Evolutionary conservation across 805 yeast species (phyloP).

Genomic region (Yarrowia bubula): DNA sequence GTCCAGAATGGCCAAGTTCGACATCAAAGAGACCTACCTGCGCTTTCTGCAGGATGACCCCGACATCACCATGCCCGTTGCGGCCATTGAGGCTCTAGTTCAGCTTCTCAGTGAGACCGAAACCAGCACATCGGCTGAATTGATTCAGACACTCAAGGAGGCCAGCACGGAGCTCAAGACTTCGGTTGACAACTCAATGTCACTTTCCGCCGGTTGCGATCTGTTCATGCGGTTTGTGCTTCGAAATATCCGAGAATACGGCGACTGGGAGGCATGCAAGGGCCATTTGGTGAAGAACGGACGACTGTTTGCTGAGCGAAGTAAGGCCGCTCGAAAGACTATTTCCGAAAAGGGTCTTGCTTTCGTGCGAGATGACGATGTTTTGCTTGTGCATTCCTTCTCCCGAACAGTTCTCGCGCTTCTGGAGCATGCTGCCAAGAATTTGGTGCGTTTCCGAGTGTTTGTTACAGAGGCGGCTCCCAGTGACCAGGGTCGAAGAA

Average conservation of each 20-base stretch:
- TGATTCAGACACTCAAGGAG: constrained; percentile 73
- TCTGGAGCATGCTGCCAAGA: constrained; percentile 71
- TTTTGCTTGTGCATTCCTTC: constrained; percentile 80
- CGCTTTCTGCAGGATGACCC: constrained; percentile 80
- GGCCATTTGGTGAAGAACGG: constrained; percentile 90
- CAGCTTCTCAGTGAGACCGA: constrained; percentile 76
- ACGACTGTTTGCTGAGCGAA: constrained; percentile 83
- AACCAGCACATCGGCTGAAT: constrained; percentile 91
- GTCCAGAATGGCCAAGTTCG: constrained; percentile 46
- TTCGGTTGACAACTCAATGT: constrained; percentile 85
- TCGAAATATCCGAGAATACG: constrained; percentile 75
- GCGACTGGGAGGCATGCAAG: constrained; percentile 94
- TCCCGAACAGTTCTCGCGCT: constrained; percentile 86
- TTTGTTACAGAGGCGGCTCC: constrained; percentile 93
- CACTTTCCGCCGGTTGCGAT: constrained; percentile 96
- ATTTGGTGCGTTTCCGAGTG: constrained; percentile 79
- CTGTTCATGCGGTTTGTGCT: constrained; percentile 90
- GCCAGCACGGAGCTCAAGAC: constrained; percentile 73
- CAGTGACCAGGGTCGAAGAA: constrained; percentile 65
- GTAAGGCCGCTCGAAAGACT: constrained; percentile 82
- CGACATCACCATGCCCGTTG: constrained; percentile 99
- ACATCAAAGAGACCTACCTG: constrained; percentile 77
- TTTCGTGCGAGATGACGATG: constrained; percentile 91
- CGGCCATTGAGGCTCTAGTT: constrained; percentile 93
- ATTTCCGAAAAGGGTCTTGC: constrained; percentile 86